Evolutionary conservation across 2,329 filamentous ascomycete species (phyloP).

Genomic region (Dactylellina sp.): DNA sequence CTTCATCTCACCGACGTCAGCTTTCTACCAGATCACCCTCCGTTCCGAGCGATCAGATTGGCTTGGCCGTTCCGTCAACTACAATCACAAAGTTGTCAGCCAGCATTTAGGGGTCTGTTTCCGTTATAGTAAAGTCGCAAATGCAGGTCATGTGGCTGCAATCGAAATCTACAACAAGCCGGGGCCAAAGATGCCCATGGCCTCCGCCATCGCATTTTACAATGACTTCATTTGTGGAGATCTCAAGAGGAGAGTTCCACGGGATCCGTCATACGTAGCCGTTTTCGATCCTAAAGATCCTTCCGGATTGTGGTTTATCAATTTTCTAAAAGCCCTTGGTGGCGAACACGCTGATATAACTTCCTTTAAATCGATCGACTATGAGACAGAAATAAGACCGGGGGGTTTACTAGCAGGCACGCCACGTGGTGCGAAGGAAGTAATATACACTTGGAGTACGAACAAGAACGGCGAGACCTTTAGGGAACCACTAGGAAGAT

Average conservation of each 20-base stretch:
- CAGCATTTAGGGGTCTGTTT: slow-evolving; percentile 4
- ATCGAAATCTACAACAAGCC: slow-evolving; percentile 33
- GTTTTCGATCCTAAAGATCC: slow-evolving; percentile 13
- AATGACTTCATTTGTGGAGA: slow-evolving; percentile 8
- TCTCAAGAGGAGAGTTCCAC: neutral
- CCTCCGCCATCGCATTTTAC: slow-evolving; percentile 28
- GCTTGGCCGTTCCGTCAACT: slow-evolving; percentile 8
- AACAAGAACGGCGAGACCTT: neutral
- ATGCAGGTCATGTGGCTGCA: neutral
- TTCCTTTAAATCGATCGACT: slow-evolving; percentile 27
- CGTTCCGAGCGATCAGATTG: slow-evolving; percentile 23
- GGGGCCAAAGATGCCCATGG: neutral
- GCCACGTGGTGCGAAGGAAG: neutral
- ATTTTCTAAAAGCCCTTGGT: slow-evolving; percentile 11
- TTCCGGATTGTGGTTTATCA: slow-evolving; percentile 28
- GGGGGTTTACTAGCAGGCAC: slow-evolving; percentile 1
- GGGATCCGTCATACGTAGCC: slow-evolving; percentile 14
- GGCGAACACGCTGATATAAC: neutral
- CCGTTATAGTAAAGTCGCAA: slow-evolving; percentile 4
- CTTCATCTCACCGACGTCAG: slow-evolving; percentile 10
- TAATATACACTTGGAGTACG: slow-evolving; percentile 17
- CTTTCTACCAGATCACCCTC: slow-evolving; percentile 26
- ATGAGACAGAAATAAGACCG: neutral
- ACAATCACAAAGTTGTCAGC: slow-evolving; percentile 4
- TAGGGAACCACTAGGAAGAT: neutral